Conservation (phyloP, 495 filamentous ascomycete species). For the Penicillium bialowiezense region DNA sequence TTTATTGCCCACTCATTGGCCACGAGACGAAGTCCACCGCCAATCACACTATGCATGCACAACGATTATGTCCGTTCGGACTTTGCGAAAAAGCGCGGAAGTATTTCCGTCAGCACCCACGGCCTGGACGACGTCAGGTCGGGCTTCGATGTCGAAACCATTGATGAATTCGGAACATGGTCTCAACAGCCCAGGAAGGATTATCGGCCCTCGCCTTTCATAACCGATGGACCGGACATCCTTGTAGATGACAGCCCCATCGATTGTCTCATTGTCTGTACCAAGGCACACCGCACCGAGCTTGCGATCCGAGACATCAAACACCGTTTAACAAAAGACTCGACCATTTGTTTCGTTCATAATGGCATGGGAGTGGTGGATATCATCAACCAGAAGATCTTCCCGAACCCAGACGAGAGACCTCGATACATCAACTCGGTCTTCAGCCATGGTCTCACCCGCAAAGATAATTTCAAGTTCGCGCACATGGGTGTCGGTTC, state of each 20-base stretch:
- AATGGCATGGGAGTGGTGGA: slow-evolving; percentile 82
- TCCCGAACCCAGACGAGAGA: slow-evolving; percentile 57
- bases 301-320: slow-evolving; percentile 54
- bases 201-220: background rate
- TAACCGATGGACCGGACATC: background rate
- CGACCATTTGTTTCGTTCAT: slow-evolving; percentile 77
- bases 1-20: slow-evolving; percentile 61
- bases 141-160: slow-evolving; percentile 43
- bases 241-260: slow-evolving; percentile 50
- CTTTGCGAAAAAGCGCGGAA: slow-evolving; percentile 29
- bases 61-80: slow-evolving; percentile 24
- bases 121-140: slow-evolving; percentile 40
- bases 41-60: slow-evolving; percentile 56
- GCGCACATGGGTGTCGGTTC: slow-evolving; percentile 62
- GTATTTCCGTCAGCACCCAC: slow-evolving; percentile 30
- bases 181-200: slow-evolving; percentile 3
- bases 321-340: slow-evolving; percentile 64
- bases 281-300: slow-evolving; percentile 56
- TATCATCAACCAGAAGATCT: slow-evolving; percentile 64
- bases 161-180: slow-evolving; percentile 27
- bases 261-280: slow-evolving; percentile 72
- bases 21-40: slow-evolving; percentile 54
- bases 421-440: slow-evolving; percentile 77
- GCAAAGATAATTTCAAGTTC: slow-evolving; percentile 55
- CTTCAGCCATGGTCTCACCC: slow-evolving; percentile 61